A percentile compares a stretch with the other conserved stretches of the same genome.
phyloP scores from a whole-genome alignment of 441 rosid species.

The Corymbia citriodora region DNA sequence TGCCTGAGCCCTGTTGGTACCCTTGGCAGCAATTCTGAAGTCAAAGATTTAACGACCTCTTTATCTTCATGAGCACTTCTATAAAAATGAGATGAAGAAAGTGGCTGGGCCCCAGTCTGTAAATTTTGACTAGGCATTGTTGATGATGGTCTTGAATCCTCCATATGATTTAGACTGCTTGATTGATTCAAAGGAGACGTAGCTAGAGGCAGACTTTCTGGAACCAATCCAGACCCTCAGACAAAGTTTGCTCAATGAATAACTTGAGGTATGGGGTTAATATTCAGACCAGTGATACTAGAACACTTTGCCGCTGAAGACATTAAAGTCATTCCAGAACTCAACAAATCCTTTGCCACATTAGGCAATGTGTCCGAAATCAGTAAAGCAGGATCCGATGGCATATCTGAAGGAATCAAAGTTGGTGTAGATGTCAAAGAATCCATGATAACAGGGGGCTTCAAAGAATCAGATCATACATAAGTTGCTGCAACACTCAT shows the following conservation, averaged over 20 bases:
- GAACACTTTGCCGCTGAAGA: neutral
- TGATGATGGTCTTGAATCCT: slow-evolving; percentile 7
- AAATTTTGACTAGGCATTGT: slow-evolving; percentile 32
- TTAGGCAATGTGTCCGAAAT: neutral
- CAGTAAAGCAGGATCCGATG: neutral
- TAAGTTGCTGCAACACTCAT: slow-evolving; percentile 13
- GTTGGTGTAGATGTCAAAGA: neutral
- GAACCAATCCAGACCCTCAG: neutral
- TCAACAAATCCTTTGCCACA: neutral
- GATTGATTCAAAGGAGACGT: neutral
- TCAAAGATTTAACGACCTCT: slow-evolving; percentile 23
- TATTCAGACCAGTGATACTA: neutral
- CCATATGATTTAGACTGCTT: slow-evolving; percentile 1
- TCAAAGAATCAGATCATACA: slow-evolving; percentile 18
- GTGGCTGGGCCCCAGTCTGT: slow-evolving; percentile 19
- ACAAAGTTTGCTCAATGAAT: neutral
- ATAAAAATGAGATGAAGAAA: neutral
- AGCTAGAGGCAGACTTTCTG: slow-evolving; percentile 3
- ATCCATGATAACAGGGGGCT: neutral
- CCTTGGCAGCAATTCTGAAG: slow-evolving; percentile 7
- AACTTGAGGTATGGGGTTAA: neutral
- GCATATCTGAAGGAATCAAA: neutral
- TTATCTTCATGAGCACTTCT: slow-evolving; percentile 31
- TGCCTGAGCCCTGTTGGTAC: slow-evolving; percentile 14
- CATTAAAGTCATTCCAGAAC: neutral